Evolutionary conservation across 768 basidiomycete genomes (phyloP), one percentile per base, ranked within the genome.

Genomic region (Leccinum aurantiacum): DNA sequence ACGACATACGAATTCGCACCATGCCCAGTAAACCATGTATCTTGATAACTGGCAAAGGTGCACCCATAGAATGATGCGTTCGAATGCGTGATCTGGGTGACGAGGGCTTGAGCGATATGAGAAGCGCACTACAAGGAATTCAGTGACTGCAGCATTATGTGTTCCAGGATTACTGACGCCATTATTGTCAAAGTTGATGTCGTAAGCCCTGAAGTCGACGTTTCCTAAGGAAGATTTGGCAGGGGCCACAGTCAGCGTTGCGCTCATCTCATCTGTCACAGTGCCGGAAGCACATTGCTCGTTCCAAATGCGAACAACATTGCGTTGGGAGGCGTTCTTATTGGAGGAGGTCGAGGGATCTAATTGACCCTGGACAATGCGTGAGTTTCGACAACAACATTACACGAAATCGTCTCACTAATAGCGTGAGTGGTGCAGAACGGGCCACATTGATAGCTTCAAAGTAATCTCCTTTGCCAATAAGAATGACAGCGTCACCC

Each of bases 41-140:
- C 60, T 25, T 47, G 44, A 9, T 1, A 38, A 48, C 54, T 53
- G 27, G 44, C 33, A 33, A 87, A 86, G 1, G 82, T 76, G 61
- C 84, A 86, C 0, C 82, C 84, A 61, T 87, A 88, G 70, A 87
- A 86, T 1, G 84, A 85, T 6, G 84, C 84, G 61, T 87, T 87
- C 4, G 84, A 80, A 60, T 86, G 86, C 0, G 84, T 84, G 19
- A 87, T 81, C 61, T 84, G 82, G 2, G 83, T 84, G 17, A 83
- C 84, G 4, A 86, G 72, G 0, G 86, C 85, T 67, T 85, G 86
- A 1, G 84, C 84, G 27, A 86, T 84, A 0, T 82, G 74, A 63
- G 80, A 75, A 62, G 80, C 9, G 25, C 48, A 25, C 53, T 54
- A 27, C 15, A n/a, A 41, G 37, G 10, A 41, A 35, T 14, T 41